Evolutionary conservation across 1,284 basidiomycete genomes (phyloP).

Genomic region (Meira miltonrushii): DNA sequence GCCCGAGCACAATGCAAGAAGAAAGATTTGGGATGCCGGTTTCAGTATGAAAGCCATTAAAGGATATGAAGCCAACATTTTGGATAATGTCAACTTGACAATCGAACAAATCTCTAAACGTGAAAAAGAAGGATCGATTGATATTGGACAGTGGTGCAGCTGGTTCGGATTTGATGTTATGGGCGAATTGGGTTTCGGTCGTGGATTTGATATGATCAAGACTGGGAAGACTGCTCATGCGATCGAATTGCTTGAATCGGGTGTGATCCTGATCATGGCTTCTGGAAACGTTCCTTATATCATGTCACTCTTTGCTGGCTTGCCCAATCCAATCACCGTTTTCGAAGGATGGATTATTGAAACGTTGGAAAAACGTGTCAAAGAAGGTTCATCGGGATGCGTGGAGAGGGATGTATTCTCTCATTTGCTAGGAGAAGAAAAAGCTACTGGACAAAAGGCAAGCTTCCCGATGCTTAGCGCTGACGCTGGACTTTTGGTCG

Average conservation of each 20-base stretch:
- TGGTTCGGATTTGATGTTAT: constrained; percentile 30
- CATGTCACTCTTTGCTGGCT: constrained; percentile 15
- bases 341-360: constrained; percentile 23
- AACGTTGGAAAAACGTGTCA: constrained; percentile 10
- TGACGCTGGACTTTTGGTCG: constrained; percentile 24
- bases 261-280: constrained; percentile 18
- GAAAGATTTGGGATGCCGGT: constrained; percentile 28
- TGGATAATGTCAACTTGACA: constrained; percentile 18
- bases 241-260: constrained; percentile 21
- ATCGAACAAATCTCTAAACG: constrained; percentile 19
- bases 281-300: constrained; percentile 27
- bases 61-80: constrained; percentile 23
- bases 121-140: constrained; percentile 17
- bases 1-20: constrained; percentile 15
- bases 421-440: constrained; percentile 16
- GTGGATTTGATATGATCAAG: constrained; percentile 23
- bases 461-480: constrained; percentile 16
- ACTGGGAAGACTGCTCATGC: constrained; percentile 17
- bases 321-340: constrained; percentile 24
- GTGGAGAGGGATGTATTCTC: constrained; percentile 21
- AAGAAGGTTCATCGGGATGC: constrained; percentile 19
- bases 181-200: constrained; percentile 20
- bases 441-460: constrained; percentile 3
- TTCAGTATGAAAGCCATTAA: constrained; percentile 27
- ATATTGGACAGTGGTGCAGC: constrained; percentile 22